Percentiles rank a stretch among this genome's conserved stretches.
Evolutionary conservation across 768 basidiomycete species (phyloP).

Genomic region (Stropharia rugosoannulata): DNA sequence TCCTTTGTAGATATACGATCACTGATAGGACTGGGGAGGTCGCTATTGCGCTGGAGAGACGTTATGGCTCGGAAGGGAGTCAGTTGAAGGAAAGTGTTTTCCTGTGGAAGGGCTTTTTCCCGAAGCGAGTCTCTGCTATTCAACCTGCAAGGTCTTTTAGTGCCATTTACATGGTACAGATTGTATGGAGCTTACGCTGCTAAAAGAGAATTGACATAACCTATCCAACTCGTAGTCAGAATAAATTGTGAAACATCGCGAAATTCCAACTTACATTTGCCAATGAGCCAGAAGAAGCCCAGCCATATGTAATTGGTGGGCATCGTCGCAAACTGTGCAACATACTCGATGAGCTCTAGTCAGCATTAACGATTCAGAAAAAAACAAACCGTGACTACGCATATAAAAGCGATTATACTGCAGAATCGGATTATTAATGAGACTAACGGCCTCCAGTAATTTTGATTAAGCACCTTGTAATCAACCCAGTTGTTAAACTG

Average conservation of each 20-base stretch:
- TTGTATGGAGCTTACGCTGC: constrained; percentile 38
- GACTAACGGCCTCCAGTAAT: background rate
- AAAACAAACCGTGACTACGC: constrained; percentile 36
- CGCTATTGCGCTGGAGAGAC: constrained; percentile 11
- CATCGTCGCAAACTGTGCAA: constrained; percentile 40
- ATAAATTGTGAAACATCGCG: background rate
- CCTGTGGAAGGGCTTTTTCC: constrained; percentile 32
- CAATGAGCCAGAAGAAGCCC: constrained; percentile 50
- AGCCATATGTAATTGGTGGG: constrained; percentile 48
- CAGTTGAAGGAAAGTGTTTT: constrained; percentile 35
- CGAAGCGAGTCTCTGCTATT: constrained; percentile 49
- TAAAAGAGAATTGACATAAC: constrained; percentile 52
- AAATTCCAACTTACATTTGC: constrained; percentile 39
- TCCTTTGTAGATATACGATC: constrained; percentile 2
- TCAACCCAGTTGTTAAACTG: constrained; percentile 42
- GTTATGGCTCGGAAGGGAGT: constrained; percentile 27
- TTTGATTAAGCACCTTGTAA: constrained; percentile 33
- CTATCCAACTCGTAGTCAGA: constrained; percentile 22
- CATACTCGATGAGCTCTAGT: background rate
- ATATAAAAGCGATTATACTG: constrained; percentile 40
- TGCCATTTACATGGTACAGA: background rate
- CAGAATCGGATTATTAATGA: background rate
- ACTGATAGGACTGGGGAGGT: constrained; percentile 11
- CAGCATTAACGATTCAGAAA: background rate
- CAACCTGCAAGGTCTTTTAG: constrained; percentile 27